Evolutionary conservation across 139 green algal species (phyloP), one percentile per base, ranked within the genome.

Genomic region (Coccomyxa sp.): DNA sequence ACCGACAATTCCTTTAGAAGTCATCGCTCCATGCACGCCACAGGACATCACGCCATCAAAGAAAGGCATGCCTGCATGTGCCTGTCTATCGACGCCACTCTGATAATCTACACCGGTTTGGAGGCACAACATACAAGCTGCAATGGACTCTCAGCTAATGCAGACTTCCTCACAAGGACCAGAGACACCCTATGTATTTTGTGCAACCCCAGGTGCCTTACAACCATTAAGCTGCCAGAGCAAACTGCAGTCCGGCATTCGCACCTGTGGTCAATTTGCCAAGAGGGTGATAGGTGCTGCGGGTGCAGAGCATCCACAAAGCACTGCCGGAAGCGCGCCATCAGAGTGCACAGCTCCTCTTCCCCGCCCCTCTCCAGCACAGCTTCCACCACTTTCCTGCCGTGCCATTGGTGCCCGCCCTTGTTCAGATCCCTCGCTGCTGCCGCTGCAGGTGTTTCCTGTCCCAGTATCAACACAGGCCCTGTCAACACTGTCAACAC

Each of bases 221-320:
- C 18, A 1, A 25, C 63, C 7, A 14, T 3, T 25, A 71, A 71
- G 63, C 63, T 71, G 63, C 63, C 21, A 71, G 18, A 21, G 9
- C 9, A 21, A 14, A 9, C 7, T 28, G 63, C 21, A 25, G 4
- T 9, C 10, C 10, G 63, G 63, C 63, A 28, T 21, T 1, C 81
- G 21, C 79, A 83, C 83, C 58, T 78, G 81, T 95, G 91, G 31
- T 93, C 82, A 23, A 95, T 85, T 18, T 90, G 75, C 93, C 93
- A 97, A 16, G 86, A 82, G 0, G 82, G 28, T 0, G 93, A 93
- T 82, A 97, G 77, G 82, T 86, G 89, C 59, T 86, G 25, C 18
- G 93, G 93, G 67, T 91, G 85, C 51, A 92, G 84, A 14, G 84
- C 84, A 27, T 91, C 82, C 45, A 95, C 87, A 84, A 97, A 97